Base-by-base conservation (phyloP, 1,284 basidiomycete genomes). In the Rhodofomes roseus region DNA sequence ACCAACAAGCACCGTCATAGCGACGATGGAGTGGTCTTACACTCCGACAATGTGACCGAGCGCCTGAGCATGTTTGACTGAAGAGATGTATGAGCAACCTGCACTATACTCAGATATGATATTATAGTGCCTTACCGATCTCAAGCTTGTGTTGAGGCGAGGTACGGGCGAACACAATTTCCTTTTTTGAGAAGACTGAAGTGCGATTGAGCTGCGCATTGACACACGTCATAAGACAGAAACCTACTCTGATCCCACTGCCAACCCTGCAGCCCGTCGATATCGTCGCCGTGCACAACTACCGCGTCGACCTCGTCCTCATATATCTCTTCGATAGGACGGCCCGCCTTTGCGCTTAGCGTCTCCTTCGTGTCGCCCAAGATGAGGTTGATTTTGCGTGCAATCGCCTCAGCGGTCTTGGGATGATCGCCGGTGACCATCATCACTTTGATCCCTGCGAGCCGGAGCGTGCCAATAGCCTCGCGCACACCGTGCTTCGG, bases 341-440 rank as follows among this genome's bases (percentile, higher is more conserved):
- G 76, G 1, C 78, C 80, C 0, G 85, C 86, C 66, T 82, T 84
- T 6, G 55, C 76, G 27, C 80, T 78, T 44, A 87, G 73, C 6
- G 82, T 83, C 62, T 86, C 83, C 61, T 81, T 80, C 4, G 86
- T 87, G 59, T 87, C 85, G 2, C 86, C 82, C 34, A 86, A 70
- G 55, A 87, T 83, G 23, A 80, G 72, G 65, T 87, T 87, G 68
- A 88, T 86, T 74, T 87, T 86, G 60, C 85, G 78, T 6, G 85
- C 86, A 62, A 88, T 87, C 5, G 86, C 85, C 68, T 86, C 84
- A 0, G 85, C 85, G 0, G 86, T 88, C 71, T 86, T 86, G 1
- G 85, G 85, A 68, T 87, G 85, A 67, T 87, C 85, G 59, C 84
- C 84, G 27, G 85, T 87, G 7, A 87, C 83, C 85, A 87, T 87